These are phyloP conservation scores for Candida gigantensis DNA, from an alignment of 1,139 yeast genomes.

Conservation along the genomic window DNA sequence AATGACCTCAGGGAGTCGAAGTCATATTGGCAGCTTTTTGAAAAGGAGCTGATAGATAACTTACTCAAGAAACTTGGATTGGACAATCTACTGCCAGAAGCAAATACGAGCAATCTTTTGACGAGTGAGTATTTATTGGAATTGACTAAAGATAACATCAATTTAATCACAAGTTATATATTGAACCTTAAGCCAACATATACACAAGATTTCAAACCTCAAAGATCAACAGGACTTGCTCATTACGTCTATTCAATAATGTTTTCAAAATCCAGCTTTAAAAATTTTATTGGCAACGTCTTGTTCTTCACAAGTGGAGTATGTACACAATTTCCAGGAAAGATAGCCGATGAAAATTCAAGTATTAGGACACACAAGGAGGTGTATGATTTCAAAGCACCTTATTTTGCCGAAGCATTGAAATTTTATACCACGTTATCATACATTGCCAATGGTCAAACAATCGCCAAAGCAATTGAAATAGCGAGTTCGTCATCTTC, in stretches of 20 bases:
- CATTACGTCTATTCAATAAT: slow-evolving; percentile 24
- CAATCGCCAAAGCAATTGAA: slow-evolving; percentile 16
- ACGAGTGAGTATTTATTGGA: slow-evolving; percentile 2
- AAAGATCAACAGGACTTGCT: slow-evolving; percentile 37
- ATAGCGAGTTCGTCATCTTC: slow-evolving; percentile 20
- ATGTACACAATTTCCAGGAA: slow-evolving; percentile 36
- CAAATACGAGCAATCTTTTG: not conserved
- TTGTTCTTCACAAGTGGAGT: slow-evolving; percentile 38
- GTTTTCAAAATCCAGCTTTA: slow-evolving; percentile 20
- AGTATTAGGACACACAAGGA: slow-evolving; percentile 38
- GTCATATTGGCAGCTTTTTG: slow-evolving; percentile 7
- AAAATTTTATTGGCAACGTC: slow-evolving; percentile 27
- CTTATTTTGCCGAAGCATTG: slow-evolving; percentile 26
- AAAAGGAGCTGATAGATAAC: not conserved
- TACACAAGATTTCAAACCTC: slow-evolving; percentile 30
- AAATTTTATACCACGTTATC: slow-evolving; percentile 33
- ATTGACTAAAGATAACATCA: slow-evolving; percentile 1
- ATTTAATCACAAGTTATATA: slow-evolving; percentile 16
- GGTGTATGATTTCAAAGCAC: slow-evolving; percentile 30
- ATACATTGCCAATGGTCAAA: slow-evolving; percentile 32
- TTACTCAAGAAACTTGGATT: not conserved
- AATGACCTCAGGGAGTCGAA: slow-evolving; percentile 6
- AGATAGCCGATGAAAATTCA: slow-evolving; percentile 22
- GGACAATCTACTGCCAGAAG: not conserved
- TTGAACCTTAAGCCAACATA: slow-evolving; percentile 23